Conservation (phyloP, 805 yeast genomes). For the Helenozyma rhizophorensis region DNA sequence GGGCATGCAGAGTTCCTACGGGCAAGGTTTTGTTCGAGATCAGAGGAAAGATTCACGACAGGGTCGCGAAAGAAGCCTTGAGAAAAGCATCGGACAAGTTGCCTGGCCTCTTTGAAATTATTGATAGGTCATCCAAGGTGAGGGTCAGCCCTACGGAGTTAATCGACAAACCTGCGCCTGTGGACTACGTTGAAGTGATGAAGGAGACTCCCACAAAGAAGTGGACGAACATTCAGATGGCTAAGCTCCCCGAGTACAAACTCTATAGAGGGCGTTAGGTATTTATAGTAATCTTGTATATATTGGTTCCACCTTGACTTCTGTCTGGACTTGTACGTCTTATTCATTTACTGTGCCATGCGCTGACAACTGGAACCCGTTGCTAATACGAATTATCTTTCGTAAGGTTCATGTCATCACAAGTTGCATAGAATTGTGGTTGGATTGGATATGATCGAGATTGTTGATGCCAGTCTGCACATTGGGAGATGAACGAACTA, state of each 20-base stretch:
- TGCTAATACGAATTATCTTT: no score
- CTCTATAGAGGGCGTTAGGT: constrained; percentile 58
- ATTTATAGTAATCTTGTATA: no score
- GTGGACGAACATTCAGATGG: constrained; percentile 50
- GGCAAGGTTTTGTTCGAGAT: constrained; percentile 91
- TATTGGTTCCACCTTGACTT: no score
- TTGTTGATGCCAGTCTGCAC: no score
- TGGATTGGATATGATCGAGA: no score
- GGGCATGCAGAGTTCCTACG: constrained; percentile 95
- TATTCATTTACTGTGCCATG: no score
- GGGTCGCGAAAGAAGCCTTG: constrained; percentile 83
- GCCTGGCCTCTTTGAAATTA: constrained; percentile 89
- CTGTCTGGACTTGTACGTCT: no score
- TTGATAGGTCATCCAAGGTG: constrained; percentile 57
- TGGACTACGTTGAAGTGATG: constrained; percentile 53
- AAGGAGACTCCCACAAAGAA: constrained; percentile 62
- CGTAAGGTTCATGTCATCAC: no score
- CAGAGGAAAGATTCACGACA: constrained; percentile 76
- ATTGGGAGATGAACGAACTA: background rate
- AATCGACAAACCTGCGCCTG: constrained; percentile 40
- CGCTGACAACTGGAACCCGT: no score
- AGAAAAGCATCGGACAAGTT: constrained; percentile 87
- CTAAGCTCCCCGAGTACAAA: constrained; percentile 49
- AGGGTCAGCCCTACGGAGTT: constrained; percentile 68
- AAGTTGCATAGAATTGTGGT: no score